Evolutionary conservation across 2,329 filamentous ascomycete species (phyloP), one percentile per base, ranked within the genome.

Genomic region (Elsinoe arachidis): DNA sequence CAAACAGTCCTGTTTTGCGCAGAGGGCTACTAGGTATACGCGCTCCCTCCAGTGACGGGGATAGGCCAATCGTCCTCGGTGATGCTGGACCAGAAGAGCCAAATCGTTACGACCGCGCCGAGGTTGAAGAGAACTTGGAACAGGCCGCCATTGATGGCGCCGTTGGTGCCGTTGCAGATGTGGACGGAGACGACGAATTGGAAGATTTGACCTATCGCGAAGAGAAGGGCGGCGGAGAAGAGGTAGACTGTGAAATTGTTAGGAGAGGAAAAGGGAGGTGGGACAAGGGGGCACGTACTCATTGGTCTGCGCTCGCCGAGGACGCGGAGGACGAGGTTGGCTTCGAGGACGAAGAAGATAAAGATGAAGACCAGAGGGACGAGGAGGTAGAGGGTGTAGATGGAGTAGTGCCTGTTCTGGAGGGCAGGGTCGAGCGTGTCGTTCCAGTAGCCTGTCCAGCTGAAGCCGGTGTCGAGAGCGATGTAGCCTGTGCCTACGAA

Each of bases 81-180:
- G 66, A 99, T 99, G 75, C 90, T 96, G 47, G 90, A 95, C 93
- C 93, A 99, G 78, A 99, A 99, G 58, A 88, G 73, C 91, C 93
- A 99, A 62, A 96, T 75, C 73, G 83, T 83, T 15, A 89, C 79
- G 3, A 99, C 90, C 0, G 91, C 80, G 11, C 92, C 75, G 0
- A 96, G 78, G 0, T 91, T 97, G 75, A 99, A 97, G 5, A 97
- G 76, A 0, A 91, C 95, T 72, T 96, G 83, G 71, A 99, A 99
- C 0, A 99, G 74, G 5, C 92, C 84, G 52, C 93, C 93, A 68
- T 99, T 92, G 68, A 99, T 95, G 71, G 88, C 90, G 63, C 90
- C 90, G 41, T 78, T 69, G 0, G 90, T 88, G 44, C 89, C 89
- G 19, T 85, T 79, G 77, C 93, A 99, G 60, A 99, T 90, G 70